Conservation (phyloP, 306 rosid genomes). For the Arachis hypogaea region DNA sequence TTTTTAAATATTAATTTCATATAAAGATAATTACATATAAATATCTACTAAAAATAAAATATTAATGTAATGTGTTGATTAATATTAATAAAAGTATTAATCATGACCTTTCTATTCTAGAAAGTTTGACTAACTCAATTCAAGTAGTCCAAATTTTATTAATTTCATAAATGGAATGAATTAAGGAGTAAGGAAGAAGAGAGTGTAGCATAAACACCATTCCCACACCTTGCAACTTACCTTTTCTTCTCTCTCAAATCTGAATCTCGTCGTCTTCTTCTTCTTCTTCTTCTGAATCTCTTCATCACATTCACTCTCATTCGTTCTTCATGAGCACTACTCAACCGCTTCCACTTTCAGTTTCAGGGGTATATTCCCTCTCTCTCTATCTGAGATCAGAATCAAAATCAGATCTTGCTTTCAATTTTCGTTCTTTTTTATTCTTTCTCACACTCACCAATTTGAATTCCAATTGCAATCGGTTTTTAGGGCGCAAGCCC, state of each 20-base stretch:
- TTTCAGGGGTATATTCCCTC: constrained; percentile 41
- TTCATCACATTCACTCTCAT: background rate
- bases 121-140: no score
- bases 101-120: no score
- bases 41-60: no score
- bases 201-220: background rate
- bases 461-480: background rate
- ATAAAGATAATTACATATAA: no score
- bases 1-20: no score
- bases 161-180: no score
- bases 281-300: background rate
- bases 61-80: no score
- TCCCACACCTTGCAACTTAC: background rate
- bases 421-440: background rate
- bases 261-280: background rate
- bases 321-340: constrained; percentile 46
- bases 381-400: background rate
- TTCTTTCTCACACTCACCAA: background rate
- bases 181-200: background rate
- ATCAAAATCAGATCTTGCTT: background rate
- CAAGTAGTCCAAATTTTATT: no score
- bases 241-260: background rate
- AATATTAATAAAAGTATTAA: no score
- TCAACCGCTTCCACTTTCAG: constrained; percentile 45
- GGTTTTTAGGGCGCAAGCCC: constrained; percentile 47